Evolutionary conservation across 1,139 yeast species (phyloP).

Genomic region (Yamadazyma sp.): DNA sequence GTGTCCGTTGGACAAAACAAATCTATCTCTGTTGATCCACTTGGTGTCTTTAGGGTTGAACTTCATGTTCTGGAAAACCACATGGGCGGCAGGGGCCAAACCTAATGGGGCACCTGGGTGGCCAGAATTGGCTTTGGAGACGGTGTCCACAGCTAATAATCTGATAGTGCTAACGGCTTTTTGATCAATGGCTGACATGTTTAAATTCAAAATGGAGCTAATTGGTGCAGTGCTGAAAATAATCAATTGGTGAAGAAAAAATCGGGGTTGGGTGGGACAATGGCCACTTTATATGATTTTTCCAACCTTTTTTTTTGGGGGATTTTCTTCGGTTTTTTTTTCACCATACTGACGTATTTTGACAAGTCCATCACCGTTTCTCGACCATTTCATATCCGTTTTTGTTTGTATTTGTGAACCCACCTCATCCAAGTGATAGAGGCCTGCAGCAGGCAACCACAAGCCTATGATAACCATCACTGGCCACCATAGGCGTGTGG

Average conservation of each 20-base stretch:
- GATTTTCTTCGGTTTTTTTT: neutral
- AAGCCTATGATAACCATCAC: too few species aligned
- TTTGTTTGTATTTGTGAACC: too few species aligned
- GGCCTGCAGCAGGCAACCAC: too few species aligned
- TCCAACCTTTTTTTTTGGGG: neutral
- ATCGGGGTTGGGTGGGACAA: conserved; percentile 1
- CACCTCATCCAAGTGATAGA: too few species aligned
- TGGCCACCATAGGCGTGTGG: too few species aligned
- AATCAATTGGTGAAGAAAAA: conserved; percentile 2
- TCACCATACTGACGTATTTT: too few species aligned
- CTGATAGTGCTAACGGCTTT: conserved; percentile 88
- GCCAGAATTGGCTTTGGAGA: conserved; percentile 89
- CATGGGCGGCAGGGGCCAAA: conserved; percentile 71
- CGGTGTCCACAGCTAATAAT: conserved; percentile 85
- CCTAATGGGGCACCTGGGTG: conserved; percentile 99
- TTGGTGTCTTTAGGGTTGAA: conserved; percentile 89
- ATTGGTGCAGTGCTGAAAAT: neutral
- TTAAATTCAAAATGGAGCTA: neutral
- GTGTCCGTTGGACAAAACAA: conserved; percentile 95
- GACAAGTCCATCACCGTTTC: too few species aligned
- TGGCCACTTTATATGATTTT: conserved; percentile 1
- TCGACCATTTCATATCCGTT: too few species aligned
- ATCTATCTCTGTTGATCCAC: conserved; percentile 96
- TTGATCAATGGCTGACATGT: conserved; percentile 55
- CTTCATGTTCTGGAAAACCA: conserved; percentile 79